Conservation (phyloP, 257 asterid genomes). For the Forsythia suspensa region DNA sequence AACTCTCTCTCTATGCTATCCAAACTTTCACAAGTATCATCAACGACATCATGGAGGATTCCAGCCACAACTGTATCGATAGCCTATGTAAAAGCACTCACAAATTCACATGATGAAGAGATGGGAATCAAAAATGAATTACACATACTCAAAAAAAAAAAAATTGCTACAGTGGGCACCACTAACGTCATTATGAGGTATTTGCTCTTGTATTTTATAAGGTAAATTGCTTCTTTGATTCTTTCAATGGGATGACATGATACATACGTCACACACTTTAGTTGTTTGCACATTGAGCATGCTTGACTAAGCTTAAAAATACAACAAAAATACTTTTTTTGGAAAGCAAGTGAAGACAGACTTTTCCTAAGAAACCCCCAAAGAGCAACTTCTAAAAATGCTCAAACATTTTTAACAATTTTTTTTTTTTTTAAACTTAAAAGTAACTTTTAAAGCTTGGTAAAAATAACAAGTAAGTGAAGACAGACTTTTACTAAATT, state of each 20-base stretch:
- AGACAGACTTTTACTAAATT: not conserved
- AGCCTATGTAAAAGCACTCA: constrained; percentile 50
- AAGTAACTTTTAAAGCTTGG: not conserved
- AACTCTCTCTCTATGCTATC: constrained; percentile 72
- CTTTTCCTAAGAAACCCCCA: not conserved
- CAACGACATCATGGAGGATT: constrained; percentile 89
- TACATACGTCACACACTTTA: not conserved
- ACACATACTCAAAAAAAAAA: not conserved
- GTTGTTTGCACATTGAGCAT: not conserved
- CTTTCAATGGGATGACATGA: constrained; percentile 9
- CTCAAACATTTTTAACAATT: not conserved
- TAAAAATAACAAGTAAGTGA: not conserved
- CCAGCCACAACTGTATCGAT: constrained; percentile 92
- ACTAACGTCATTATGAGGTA: constrained; percentile 4
- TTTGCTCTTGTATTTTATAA: not conserved
- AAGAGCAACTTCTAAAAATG: not conserved
- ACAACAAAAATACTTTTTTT: not conserved
- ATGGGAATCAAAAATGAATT: constrained; percentile 9
- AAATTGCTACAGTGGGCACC: not conserved
- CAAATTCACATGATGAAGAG: constrained; percentile 19
- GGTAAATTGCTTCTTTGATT: not conserved
- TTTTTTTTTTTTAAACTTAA: not conserved
- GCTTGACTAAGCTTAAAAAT: not conserved
- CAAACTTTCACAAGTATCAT: constrained; percentile 78
- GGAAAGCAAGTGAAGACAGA: not conserved